Evolutionary conservation across 768 basidiomycete genomes (phyloP).

Genomic region (Aureoboletus auriporus): DNA sequence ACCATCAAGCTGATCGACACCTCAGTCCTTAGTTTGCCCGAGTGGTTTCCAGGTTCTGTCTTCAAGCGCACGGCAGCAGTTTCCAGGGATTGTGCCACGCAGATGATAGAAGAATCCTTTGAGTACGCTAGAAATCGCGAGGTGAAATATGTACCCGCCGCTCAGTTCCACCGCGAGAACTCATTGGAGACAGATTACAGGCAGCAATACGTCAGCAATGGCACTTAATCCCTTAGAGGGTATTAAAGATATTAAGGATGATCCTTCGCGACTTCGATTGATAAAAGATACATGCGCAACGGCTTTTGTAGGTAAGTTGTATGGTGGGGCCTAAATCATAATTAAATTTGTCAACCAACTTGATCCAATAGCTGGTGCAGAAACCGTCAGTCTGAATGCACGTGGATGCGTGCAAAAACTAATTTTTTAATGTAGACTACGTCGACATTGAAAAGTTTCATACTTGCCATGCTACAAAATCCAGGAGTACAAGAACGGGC

Average conservation of each 20-base stretch:
- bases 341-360: not conserved
- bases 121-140: slow-evolving; percentile 11
- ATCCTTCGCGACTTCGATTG: slow-evolving; percentile 7
- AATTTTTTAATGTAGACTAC: not conserved
- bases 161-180: not conserved
- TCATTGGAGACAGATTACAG: slow-evolving; percentile 7
- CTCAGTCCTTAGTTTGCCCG: slow-evolving; percentile 21
- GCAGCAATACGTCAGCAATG: slow-evolving; percentile 11
- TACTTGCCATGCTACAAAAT: slow-evolving; percentile 30
- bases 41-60: slow-evolving; percentile 20
- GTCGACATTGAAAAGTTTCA: slow-evolving; percentile 18
- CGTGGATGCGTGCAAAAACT: not conserved
- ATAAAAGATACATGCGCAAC: slow-evolving; percentile 10
- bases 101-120: slow-evolving; percentile 16
- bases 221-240: slow-evolving; percentile 6
- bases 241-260: not conserved
- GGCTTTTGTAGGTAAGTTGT: slow-evolving; percentile 16
- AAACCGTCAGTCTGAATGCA: slow-evolving; percentile 7
- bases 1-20: not conserved
- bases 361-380: slow-evolving; percentile 15
- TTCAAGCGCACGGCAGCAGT: slow-evolving; percentile 24
- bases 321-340: not conserved
- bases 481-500: slow-evolving; percentile 31
- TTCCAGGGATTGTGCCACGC: slow-evolving; percentile 2
- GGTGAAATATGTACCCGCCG: not conserved